Percentiles rank a stretch among this genome's conserved stretches.
Conservation (phyloP, 2,329 filamentous ascomycete genomes). For the Trichoderma breve region DNA sequence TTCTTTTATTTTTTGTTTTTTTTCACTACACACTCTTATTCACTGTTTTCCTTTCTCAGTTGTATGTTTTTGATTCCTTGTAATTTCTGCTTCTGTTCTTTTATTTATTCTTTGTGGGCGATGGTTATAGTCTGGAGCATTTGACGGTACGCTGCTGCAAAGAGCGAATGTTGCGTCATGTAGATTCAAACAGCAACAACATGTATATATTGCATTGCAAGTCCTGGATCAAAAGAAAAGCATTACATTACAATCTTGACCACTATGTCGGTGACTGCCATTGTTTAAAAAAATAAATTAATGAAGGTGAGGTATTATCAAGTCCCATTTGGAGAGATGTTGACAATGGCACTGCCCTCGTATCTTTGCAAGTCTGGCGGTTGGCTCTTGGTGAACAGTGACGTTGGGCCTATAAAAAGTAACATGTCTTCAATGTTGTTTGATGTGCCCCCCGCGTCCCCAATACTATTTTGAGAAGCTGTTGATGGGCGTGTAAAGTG, state of each 20-base stretch:
- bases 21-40: not conserved
- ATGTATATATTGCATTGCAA: constrained; percentile 13
- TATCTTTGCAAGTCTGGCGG: not conserved
- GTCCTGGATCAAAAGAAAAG: constrained; percentile 2
- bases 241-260: not conserved
- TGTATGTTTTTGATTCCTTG: constrained; percentile 13
- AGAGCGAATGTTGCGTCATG: constrained; percentile 14
- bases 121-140: constrained; percentile 8
- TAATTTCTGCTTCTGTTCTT: not conserved
- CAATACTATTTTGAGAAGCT: not conserved
- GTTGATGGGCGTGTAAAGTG: not conserved
- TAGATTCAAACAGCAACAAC: constrained; percentile 8
- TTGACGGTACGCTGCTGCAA: constrained; percentile 13
- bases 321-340: no score
- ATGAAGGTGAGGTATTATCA: no score
- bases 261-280: not conserved
- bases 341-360: not conserved
- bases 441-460: not conserved
- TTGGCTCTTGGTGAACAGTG: not conserved
- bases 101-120: not conserved
- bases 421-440: not conserved
- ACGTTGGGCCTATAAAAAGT: not conserved
- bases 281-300: not conserved
- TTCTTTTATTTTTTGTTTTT: not conserved
- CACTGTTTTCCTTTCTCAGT: not conserved